A percentile compares a stretch with the other conserved stretches of the same genome.
Evolutionary conservation across 805 yeast genomes (phyloP).

Genomic region (Cyberlindnera maritima): DNA sequence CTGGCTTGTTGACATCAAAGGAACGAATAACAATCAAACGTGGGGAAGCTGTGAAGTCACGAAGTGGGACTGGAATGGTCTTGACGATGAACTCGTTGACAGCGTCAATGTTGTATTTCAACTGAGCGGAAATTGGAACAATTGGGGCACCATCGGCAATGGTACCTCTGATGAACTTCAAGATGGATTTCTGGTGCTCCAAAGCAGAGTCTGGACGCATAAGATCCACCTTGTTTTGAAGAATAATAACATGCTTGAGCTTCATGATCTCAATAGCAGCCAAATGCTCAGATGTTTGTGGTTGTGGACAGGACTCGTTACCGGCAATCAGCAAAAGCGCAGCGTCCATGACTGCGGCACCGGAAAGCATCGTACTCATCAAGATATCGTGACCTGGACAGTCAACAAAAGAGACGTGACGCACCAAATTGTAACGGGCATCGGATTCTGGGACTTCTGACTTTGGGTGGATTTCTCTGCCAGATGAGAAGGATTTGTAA

Average conservation of each 20-base stretch:
- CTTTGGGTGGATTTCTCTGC: constrained; percentile 91
- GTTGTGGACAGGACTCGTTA: constrained; percentile 99
- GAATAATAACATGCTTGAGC: constrained; percentile 90
- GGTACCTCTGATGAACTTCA: constrained; percentile 93
- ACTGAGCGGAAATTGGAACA: constrained; percentile 97
- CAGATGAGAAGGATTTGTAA: constrained; percentile 91
- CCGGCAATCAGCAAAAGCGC: constrained; percentile 95
- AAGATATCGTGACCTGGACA: constrained; percentile 99
- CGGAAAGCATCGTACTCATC: constrained; percentile 99
- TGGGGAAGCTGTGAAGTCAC: constrained; percentile 94
- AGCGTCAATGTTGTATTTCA: constrained; percentile 97
- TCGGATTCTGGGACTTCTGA: constrained; percentile 84
- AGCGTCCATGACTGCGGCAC: constrained; percentile 99
- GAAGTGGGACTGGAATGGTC: constrained; percentile 91
- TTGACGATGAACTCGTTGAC: constrained; percentile 95
- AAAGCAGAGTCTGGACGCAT: constrained; percentile 96
- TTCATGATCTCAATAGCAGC: constrained; percentile 99
- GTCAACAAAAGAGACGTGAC: constrained; percentile 98
- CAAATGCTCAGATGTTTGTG: constrained; percentile 98
- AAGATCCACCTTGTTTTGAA: constrained; percentile 97
- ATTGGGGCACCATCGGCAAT: constrained; percentile 99
- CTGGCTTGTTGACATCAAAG: constrained; percentile 98
- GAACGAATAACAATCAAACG: constrained; percentile 96
- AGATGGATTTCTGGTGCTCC: constrained; percentile 91
- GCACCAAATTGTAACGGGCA: constrained; percentile 86